Percentiles rank a stretch among this genome's conserved stretches.
Conservation (phyloP, 169 alveolate species). For the Plasmodium adleri region DNA sequence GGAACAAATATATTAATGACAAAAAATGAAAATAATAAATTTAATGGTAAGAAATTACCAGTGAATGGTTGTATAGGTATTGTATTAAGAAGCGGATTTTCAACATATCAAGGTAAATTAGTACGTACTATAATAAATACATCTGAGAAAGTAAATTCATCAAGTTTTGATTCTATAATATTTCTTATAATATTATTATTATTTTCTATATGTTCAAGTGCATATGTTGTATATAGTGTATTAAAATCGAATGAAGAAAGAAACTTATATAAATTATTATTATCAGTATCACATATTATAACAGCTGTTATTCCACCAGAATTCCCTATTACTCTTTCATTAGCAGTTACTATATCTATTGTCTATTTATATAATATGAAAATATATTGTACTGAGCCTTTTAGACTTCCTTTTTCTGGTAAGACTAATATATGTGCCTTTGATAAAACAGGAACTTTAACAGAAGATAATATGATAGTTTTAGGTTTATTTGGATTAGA, state of each 20-base stretch:
- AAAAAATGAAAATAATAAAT: conserved; percentile 79
- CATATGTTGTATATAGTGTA: conserved; percentile 90
- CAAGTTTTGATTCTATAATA: conserved; percentile 94
- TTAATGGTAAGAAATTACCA: conserved; percentile 74
- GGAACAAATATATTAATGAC: conserved; percentile 93
- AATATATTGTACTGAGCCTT: conserved; percentile 99
- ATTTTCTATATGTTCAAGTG: conserved; percentile 94
- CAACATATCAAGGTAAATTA: conserved; percentile 96
- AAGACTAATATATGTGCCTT: conserved; percentile 93
- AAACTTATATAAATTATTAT: conserved; percentile 90
- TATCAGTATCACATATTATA: conserved; percentile 96
- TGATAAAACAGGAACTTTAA: conserved; percentile 99
- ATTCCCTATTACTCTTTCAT: conserved; percentile 97
- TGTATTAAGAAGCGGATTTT: conserved; percentile 88
- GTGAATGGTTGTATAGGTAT: conserved; percentile 81
- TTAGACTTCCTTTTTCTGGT: conserved; percentile 97
- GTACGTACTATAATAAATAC: conserved; percentile 96
- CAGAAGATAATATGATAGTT: conserved; percentile 92
- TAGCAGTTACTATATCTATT: conserved; percentile 97
- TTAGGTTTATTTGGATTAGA: conserved; percentile 85
- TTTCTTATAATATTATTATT: conserved; percentile 93
- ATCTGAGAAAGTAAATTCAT: conserved; percentile 92
- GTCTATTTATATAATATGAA: conserved; percentile 91
- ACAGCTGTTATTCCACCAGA: conserved; percentile 99
- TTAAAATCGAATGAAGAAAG: conserved; percentile 72